Conservation (phyloP, 768 basidiomycete species). For the Suillus clintonianus region DNA sequence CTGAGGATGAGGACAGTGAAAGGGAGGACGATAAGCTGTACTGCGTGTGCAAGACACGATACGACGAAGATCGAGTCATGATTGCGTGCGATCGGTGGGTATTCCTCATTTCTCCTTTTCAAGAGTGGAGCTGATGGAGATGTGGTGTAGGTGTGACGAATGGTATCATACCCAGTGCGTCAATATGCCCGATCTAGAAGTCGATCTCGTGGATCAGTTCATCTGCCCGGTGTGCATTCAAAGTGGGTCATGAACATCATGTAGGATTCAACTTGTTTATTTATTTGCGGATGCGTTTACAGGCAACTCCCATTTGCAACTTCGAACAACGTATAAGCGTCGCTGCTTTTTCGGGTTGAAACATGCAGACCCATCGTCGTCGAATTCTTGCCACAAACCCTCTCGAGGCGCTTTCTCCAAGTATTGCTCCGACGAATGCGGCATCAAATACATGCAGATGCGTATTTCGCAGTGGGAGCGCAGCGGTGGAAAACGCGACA, state of each 20-base stretch:
- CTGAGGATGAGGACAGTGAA: conserved; percentile 46
- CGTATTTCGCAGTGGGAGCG: conserved; percentile 64
- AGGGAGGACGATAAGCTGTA: conserved; percentile 65
- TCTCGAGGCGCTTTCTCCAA: conserved; percentile 84
- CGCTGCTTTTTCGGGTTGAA: conserved; percentile 74
- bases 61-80: conserved; percentile 88
- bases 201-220: conserved; percentile 91
- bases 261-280: not conserved
- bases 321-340: conserved; percentile 77
- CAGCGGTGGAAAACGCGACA: conserved; percentile 61
- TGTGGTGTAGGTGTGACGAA: conserved; percentile 74
- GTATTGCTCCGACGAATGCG: conserved; percentile 90
- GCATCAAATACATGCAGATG: conserved; percentile 68
- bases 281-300: conserved; percentile 1
- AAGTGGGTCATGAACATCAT: conserved; percentile 49
- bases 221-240: conserved; percentile 80
- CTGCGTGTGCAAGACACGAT: conserved; percentile 84
- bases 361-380: conserved; percentile 60
- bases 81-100: conserved; percentile 90
- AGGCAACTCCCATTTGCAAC: conserved; percentile 62
- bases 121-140: not conserved
- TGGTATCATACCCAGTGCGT: conserved; percentile 94
- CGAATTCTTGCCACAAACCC: conserved; percentile 76
- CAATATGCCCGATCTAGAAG: conserved; percentile 74
- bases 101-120: not conserved